These are phyloP conservation scores for Byssothecium circinans DNA, from an alignment of 2,329 filamentous ascomycete species.

Conservation along the genomic window DNA sequence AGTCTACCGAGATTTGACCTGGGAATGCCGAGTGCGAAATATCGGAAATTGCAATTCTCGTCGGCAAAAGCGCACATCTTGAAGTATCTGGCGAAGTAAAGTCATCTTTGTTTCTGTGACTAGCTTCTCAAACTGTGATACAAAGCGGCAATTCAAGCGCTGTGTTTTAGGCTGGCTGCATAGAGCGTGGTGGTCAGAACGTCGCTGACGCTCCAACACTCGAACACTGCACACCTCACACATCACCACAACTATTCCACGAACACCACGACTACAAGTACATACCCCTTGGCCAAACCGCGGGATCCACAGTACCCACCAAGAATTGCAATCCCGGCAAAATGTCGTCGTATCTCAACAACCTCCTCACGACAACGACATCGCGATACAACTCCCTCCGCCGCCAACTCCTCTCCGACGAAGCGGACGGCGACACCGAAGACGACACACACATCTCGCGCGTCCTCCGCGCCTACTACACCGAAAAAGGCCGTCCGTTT, in stretches of 20 bases:
- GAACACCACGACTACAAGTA: not conserved
- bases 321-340: too few relatives aligned
- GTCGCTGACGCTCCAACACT: not conserved
- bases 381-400: conserved; percentile 61
- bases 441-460: conserved; percentile 95
- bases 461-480: conserved; percentile 89
- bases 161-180: not conserved
- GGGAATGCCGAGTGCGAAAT: too few relatives aligned
- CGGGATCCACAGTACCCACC: too few relatives aligned
- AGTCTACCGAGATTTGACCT: too few relatives aligned
- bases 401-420: conserved; percentile 66
- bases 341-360: conserved; percentile 76
- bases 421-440: conserved; percentile 60
- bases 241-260: not conserved
- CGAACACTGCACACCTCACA: not conserved
- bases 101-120: too few relatives aligned
- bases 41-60: too few relatives aligned
- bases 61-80: too few relatives aligned
- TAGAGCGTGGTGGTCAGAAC: not conserved
- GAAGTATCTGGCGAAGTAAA: too few relatives aligned
- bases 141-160: not conserved
- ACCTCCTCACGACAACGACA: conserved; percentile 61
- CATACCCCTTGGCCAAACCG: too few relatives aligned
- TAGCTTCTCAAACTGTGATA: too few relatives aligned
- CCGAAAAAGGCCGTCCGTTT: conserved; percentile 78